Evolutionary conservation across 2,329 filamentous ascomycete genomes (phyloP).

Genomic region (Epichloe bromicola): DNA sequence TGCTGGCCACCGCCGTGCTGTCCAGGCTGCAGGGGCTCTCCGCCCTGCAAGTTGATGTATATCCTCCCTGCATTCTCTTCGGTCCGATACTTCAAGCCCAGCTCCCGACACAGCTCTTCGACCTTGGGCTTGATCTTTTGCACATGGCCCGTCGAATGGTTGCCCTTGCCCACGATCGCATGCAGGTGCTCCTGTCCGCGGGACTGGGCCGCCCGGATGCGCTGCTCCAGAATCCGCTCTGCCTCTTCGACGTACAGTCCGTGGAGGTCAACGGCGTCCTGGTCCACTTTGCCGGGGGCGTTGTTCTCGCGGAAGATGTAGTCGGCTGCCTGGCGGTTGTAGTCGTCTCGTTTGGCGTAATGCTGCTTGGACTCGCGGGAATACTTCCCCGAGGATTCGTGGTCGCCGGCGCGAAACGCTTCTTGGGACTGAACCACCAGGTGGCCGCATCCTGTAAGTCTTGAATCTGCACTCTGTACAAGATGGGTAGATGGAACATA

Average conservation of each 20-base stretch:
- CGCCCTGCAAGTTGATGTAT: slow-evolving; percentile 74
- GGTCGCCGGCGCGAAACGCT: slow-evolving; percentile 75
- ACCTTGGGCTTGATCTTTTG: slow-evolving; percentile 95
- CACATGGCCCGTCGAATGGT: slow-evolving; percentile 68
- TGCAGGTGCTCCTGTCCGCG: slow-evolving; percentile 73
- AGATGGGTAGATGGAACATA: slow-evolving; percentile 23
- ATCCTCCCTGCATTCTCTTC: slow-evolving; percentile 86
- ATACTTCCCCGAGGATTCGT: slow-evolving; percentile 68
- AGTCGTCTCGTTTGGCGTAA: slow-evolving; percentile 70
- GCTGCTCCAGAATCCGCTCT: slow-evolving; percentile 74
- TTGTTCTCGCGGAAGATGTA: slow-evolving; percentile 97
- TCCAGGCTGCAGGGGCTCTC: slow-evolving; percentile 38
- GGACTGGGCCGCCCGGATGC: slow-evolving; percentile 65
- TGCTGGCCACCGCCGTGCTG: slow-evolving; percentile 22
- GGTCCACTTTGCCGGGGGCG: slow-evolving; percentile 55
- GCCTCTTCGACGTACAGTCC: slow-evolving; percentile 93
- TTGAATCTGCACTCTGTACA: not conserved
- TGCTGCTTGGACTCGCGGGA: slow-evolving; percentile 78
- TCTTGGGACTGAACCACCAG: slow-evolving; percentile 44
- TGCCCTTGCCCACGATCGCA: slow-evolving; percentile 92
- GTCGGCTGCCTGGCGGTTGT: slow-evolving; percentile 83
- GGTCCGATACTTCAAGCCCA: slow-evolving; percentile 70
- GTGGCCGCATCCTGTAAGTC: not conserved
- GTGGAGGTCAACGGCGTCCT: slow-evolving; percentile 86
- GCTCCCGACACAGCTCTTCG: slow-evolving; percentile 70